Evolutionary conservation across 2,329 filamentous ascomycete species (phyloP).

Genomic region (Exophiala lecanii-corni): DNA sequence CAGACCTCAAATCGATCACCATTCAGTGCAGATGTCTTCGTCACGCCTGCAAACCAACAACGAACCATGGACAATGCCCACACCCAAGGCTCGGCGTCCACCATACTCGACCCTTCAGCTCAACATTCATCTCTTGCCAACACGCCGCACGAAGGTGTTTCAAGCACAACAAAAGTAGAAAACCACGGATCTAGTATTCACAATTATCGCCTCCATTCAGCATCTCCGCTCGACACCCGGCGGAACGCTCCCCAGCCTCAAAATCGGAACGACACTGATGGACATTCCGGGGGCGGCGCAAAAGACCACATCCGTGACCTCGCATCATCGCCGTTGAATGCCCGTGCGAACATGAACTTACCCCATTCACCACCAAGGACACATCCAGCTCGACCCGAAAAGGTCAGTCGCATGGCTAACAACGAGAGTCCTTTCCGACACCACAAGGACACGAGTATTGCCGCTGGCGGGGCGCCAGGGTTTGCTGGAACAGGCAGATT

Average conservation of each 20-base stretch:
- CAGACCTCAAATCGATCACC: conserved; percentile 34
- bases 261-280: not conserved
- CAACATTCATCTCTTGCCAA: conserved; percentile 41
- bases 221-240: conserved; percentile 22
- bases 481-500: conserved; percentile 27
- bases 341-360: conserved; percentile 12
- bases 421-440: conserved; percentile 15
- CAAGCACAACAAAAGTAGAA: conserved; percentile 33
- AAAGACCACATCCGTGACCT: conserved; percentile 15
- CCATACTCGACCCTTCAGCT: conserved; percentile 41
- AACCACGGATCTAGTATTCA: conserved; percentile 8
- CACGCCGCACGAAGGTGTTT: conserved; percentile 39
- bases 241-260: conserved; percentile 24
- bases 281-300: not conserved
- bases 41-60: conserved; percentile 43
- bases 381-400: conserved; percentile 8
- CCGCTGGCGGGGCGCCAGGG: conserved; percentile 13
- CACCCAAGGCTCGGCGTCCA: conserved; percentile 44
- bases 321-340: conserved; percentile 18
- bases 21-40: conserved; percentile 31
- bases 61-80: conserved; percentile 39
- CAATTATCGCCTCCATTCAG: conserved; percentile 19
- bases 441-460: conserved; percentile 15
- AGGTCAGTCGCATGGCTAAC: conserved; percentile 1
- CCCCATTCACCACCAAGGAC: conserved; percentile 7